Percentiles rank a stretch among this genome's conserved stretches.
These are phyloP conservation scores for Mycena rebaudengoi DNA, from an alignment of 768 basidiomycete genomes.

Conservation along the genomic window DNA sequence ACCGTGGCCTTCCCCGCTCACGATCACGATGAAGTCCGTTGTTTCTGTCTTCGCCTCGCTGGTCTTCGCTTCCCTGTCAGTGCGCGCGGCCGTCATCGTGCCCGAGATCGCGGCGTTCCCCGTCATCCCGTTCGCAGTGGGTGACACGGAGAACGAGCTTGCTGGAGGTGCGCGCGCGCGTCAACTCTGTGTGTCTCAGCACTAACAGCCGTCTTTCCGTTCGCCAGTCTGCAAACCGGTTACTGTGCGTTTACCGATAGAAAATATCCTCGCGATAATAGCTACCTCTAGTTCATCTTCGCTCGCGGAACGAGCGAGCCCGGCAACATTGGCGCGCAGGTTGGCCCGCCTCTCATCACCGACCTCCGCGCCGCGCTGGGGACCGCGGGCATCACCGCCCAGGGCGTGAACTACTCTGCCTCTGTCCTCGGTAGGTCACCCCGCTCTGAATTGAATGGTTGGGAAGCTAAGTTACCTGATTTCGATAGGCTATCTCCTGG, in stretches of 20 bases:
- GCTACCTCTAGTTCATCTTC: neutral
- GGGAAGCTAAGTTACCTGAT: neutral
- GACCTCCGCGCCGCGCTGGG: constrained; percentile 5
- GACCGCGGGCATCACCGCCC: neutral
- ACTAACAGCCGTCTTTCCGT: neutral
- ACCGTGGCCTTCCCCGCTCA: too few species aligned
- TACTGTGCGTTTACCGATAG: neutral
- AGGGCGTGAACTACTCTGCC: constrained; percentile 1
- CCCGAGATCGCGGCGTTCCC: too few species aligned
- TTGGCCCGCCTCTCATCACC: neutral
- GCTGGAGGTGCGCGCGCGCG: neutral
- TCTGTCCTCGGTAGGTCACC: neutral
- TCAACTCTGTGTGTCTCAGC: neutral
- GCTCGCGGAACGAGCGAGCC: constrained; percentile 3
- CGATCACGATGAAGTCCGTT: too few species aligned
- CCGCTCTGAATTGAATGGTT: too few species aligned
- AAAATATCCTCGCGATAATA: neutral
- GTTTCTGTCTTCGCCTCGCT: too few species aligned
- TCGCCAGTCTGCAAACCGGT: neutral
- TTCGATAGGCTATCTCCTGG: constrained; percentile 1
- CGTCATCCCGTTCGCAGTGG: too few species aligned
- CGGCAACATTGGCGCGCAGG: neutral
- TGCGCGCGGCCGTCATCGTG: too few species aligned
- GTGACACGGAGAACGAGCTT: neutral
- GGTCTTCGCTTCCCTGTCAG: too few species aligned